Base-by-base conservation (phyloP, 305 asterid species). In the Fraxinus nigra region DNA sequence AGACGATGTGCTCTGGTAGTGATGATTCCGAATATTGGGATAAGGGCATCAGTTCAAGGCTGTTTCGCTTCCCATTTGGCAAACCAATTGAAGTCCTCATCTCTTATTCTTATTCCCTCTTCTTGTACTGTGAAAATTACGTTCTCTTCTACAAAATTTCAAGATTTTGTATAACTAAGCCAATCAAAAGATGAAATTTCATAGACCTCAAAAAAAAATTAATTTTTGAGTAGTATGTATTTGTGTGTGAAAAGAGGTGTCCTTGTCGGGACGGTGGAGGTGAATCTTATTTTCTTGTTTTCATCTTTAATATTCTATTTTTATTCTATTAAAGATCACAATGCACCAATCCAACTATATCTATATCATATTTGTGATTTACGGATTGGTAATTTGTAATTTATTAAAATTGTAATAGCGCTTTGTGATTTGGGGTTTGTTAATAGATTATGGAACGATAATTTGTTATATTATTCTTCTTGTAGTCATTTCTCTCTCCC, bases 1-100 rank as follows among this genome's bases (percentile, higher is more conserved):
- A 10, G 79, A 81, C 78, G 89, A 85, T 61, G 85, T 34, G 59
- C 63, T 76, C 74, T 20, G 56, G 40, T 80, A 30, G 40, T 74
- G 81, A 75, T 80, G 86, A 79, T 75, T 84, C 2, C 81, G 84
- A 67, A 91, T 91, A 40, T 40, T 9, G 48, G 48, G 48, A 9
- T 40, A 40, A 40, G 14, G 48, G 48, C 48, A 40, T 40, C 48
- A 40, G 14, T 2, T 40, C 48, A 40, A 40, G 13, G 48, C 48
- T 9, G 14, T 40, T 92, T 90, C 0, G 91, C 95, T 79, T 88
- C 95, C 97, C 95, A 89, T 86, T 86, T 90, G 4, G 87, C 76
- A 76, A 90, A 92, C 97, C 97, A 89, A 82, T 82, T 92, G 26
- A 92, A 85, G 74, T 92, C 92, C 3, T 92, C 97, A 79, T 89